Evolutionary conservation across 306 rosid genomes (phyloP), one percentile per base, ranked within the genome.

Genomic region (Ammopiptanthus mongolicus): DNA sequence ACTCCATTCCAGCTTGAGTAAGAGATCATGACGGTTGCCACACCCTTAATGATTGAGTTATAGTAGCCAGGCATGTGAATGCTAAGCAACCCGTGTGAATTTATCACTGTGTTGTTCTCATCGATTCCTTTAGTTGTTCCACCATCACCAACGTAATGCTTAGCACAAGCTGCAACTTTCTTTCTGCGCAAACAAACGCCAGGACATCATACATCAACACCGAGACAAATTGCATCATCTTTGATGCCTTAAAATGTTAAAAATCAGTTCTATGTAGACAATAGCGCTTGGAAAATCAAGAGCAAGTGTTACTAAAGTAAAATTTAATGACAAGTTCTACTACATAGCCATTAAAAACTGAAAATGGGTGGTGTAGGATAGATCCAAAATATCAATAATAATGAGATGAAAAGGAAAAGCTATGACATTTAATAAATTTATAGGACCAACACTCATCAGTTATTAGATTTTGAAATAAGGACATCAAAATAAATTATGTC

Each of bases 21-120:
- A 63, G 85, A 81, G 42, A 81, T 8, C 85, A 81, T 81, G 70
- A 81, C 1, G 23, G 85, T 76, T 71, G 79, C 3, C 17, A 82
- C 85, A 10, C 85, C 82, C 31, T 77, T 65, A 15, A 74, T 71
- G 58, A 82, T 82, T 18, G 82, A 71, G 75, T 71, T 68, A 29
- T 64, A 37, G 42, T 82, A 82, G 11, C 75, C 82, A 9, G 85
- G 82, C 85, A 68, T 70, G 60, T 78, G 82, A 78, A 69, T 78
- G 65, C 71, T 70, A 9, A 70, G 73, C 37, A 78, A 70, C 12
- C 44, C 82, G 51, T 78, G 77, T 12, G 28, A 36, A 28, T 5
- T 13, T 50, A 39, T 46, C 21, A 60, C 51, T 11, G 82, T 78
- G 50, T 78, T 78, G 71, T 78, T 70, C 77, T 78, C 72, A 51